Percentiles rank a stretch among this genome's conserved stretches.
These are phyloP conservation scores for Fagus sylvatica DNA, from an alignment of 306 rosid species.

Conservation along the genomic window DNA sequence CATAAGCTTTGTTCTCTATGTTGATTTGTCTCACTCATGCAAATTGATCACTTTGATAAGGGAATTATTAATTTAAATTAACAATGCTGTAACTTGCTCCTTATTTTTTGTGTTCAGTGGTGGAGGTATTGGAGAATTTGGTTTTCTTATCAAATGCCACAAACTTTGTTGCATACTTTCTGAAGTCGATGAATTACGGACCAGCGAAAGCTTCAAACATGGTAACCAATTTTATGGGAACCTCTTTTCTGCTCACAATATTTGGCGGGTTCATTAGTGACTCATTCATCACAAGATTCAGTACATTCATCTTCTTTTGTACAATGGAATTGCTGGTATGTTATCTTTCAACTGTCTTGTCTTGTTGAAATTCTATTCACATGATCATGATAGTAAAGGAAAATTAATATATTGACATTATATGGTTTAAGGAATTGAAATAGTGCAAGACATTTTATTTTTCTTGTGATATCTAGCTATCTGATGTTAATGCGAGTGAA, in stretches of 20 bases:
- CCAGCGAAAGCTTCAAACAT: slow-evolving; percentile 37
- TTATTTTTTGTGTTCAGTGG: slow-evolving; percentile 18
- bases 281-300: slow-evolving; percentile 41
- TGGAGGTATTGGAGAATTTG: slow-evolving; percentile 28
- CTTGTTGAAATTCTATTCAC: neutral
- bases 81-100: neutral
- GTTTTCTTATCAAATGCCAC: slow-evolving; percentile 30
- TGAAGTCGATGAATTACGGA: slow-evolving; percentile 40
- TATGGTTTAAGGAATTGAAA: too few relatives aligned
- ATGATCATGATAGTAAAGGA: too few relatives aligned
- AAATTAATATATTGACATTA: too few relatives aligned
- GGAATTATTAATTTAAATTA: too few relatives aligned
- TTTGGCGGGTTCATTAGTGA: slow-evolving; percentile 45
- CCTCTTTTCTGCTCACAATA: slow-evolving; percentile 34
- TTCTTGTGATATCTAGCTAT: too few relatives aligned
- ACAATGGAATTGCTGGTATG: slow-evolving; percentile 27
- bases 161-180: slow-evolving; percentile 30
- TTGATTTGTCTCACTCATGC: too few relatives aligned
- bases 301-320: slow-evolving; percentile 22
- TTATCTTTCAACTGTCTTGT: neutral
- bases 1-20: too few relatives aligned
- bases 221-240: slow-evolving; percentile 49
- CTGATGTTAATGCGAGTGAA: too few relatives aligned
- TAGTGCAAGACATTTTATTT: too few relatives aligned
- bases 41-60: too few relatives aligned